Conservation (phyloP, 495 filamentous ascomycete genomes). For the Penicillium arizonense region DNA sequence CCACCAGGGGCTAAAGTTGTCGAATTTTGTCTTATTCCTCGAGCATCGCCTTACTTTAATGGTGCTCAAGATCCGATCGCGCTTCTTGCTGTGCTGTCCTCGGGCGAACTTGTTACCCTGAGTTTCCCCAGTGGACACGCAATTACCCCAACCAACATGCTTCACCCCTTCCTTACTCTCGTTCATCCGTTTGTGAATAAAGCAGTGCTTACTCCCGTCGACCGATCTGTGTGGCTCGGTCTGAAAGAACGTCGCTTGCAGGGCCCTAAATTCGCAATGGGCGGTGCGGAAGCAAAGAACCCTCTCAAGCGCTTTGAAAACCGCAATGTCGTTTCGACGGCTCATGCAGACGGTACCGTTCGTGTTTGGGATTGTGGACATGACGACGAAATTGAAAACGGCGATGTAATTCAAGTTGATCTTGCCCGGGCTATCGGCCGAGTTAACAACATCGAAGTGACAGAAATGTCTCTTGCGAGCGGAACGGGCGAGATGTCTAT, state of each 20-base stretch:
- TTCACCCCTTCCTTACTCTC: conserved; percentile 78
- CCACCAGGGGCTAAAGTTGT: conserved; percentile 76
- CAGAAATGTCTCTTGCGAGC: conserved; percentile 71
- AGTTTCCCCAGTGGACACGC: conserved; percentile 90
- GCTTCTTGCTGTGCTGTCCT: conserved; percentile 71
- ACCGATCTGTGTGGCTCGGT: conserved; percentile 83
- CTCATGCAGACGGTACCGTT: conserved; percentile 84
- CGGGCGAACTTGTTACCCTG: conserved; percentile 83
- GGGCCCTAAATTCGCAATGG: conserved; percentile 71
- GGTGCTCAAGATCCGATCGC: conserved; percentile 89
- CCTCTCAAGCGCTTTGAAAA: conserved; percentile 72
- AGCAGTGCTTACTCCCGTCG: conserved; percentile 62
- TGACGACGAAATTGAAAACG: conserved; percentile 90
- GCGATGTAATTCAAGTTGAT: conserved; percentile 77
- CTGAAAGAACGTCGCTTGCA: conserved; percentile 73
- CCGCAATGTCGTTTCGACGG: conserved; percentile 76
- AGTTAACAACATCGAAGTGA: conserved; percentile 73
- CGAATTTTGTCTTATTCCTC: conserved; percentile 82
- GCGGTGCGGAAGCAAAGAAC: conserved; percentile 67
- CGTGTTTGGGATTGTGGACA: conserved; percentile 89
- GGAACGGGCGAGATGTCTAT: conserved; percentile 79
- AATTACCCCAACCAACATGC: conserved; percentile 85
- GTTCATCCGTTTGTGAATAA: conserved; percentile 84
- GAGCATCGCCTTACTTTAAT: conserved; percentile 76
- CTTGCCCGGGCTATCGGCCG: conserved; percentile 78